These are phyloP conservation scores for Penicillium sp. DNA, from an alignment of 2,329 filamentous ascomycete species.

Conservation along the genomic window DNA sequence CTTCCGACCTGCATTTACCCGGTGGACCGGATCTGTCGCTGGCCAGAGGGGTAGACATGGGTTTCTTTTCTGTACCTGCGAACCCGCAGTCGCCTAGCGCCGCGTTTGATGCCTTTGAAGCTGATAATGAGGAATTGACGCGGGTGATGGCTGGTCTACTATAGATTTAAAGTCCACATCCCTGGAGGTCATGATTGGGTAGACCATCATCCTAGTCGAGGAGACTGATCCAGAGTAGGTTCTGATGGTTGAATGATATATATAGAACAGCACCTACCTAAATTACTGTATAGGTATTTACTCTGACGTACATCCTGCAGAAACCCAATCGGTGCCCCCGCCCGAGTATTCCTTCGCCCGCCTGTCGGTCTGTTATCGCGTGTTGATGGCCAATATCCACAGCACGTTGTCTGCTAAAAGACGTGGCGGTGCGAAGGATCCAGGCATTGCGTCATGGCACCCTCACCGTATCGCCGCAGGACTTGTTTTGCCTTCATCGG, in stretches of 20 bases:
- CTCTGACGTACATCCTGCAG: not conserved
- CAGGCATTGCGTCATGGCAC: not conserved
- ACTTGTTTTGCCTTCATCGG: not conserved
- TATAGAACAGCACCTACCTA: too few species aligned
- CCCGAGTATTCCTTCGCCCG: not conserved
- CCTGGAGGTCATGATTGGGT: not conserved
- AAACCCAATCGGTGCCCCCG: not conserved
- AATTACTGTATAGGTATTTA: not conserved
- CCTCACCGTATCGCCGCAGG: not conserved
- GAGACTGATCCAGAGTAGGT: too few species aligned
- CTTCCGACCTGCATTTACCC: constrained; percentile 6
- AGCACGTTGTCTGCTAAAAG: not conserved
- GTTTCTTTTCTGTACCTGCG: constrained; percentile 9
- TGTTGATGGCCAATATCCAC: not conserved
- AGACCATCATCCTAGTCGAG: too few species aligned
- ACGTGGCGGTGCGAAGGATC: not conserved
- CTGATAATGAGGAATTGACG: constrained; percentile 39
- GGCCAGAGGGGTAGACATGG: constrained; percentile 10
- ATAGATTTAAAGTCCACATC: constrained; percentile 3
- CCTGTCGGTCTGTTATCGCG: not conserved
- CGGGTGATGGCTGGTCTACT: constrained; percentile 39
- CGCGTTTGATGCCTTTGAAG: constrained; percentile 34
- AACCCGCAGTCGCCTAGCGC: constrained; percentile 7
- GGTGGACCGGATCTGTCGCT: not conserved
- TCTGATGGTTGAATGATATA: too few species aligned